Percentiles rank a stretch among this genome's conserved stretches.
Conservation (phyloP, 2,329 filamentous ascomycete genomes). For the Aureobasidium lini region DNA sequence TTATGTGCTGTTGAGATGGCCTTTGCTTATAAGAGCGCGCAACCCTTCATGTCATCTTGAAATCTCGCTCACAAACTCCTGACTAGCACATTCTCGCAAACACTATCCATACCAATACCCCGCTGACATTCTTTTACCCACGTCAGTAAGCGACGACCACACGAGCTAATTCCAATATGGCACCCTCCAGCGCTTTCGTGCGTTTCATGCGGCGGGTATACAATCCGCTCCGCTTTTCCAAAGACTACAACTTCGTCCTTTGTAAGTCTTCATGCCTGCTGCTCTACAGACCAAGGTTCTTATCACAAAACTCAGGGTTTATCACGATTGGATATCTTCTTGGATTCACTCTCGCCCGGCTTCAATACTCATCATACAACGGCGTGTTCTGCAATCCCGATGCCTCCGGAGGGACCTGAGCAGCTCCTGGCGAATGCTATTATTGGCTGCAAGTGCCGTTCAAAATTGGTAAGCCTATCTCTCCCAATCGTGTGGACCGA, state of each 20-base stretch:
- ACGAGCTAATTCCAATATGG: no score
- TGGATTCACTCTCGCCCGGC: constrained; percentile 43
- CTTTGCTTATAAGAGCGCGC: background rate
- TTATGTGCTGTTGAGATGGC: background rate
- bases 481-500: constrained; percentile 13
- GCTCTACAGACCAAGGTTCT: background rate
- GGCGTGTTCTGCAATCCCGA: constrained; percentile 4
- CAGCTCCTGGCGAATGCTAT: constrained; percentile 39
- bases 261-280: constrained; percentile 26
- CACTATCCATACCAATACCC: no score
- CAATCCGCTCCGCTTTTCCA: constrained; percentile 46
- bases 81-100: no score
- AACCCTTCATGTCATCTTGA: background rate
- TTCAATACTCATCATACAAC: constrained; percentile 44
- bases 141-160: no score
- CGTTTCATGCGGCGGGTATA: constrained; percentile 26
- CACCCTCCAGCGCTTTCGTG: background rate
- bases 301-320: constrained; percentile 20
- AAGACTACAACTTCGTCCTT: constrained; percentile 51
- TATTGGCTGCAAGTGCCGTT: constrained; percentile 23
- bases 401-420: constrained; percentile 15
- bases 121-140: no score
- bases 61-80: no score
- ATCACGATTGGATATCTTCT: constrained; percentile 41
- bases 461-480: background rate